Percentiles rank a stretch among this genome's conserved stretches.
These are phyloP conservation scores for Naegleria fowleri DNA, from an alignment of 208 protist genomes.

Conservation along the genomic window DNA sequence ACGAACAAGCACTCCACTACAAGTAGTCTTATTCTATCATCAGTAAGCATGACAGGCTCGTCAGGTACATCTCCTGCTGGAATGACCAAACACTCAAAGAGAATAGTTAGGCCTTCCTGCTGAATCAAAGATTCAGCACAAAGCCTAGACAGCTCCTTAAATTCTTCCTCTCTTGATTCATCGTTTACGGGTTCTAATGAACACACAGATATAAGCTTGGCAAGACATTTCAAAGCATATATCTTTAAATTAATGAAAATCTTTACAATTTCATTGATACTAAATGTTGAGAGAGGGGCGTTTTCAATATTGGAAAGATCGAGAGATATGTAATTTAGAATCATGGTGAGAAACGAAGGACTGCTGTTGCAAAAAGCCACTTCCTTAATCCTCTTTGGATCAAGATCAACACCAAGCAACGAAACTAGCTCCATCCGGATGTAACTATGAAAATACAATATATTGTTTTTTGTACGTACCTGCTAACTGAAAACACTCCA, in stretches of 20 bases:
- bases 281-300: neutral
- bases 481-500: slow-evolving; percentile 10
- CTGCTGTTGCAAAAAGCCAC: neutral
- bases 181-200: neutral
- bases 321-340: too few relatives aligned
- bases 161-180: neutral
- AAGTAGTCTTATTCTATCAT: neutral
- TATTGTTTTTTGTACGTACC: neutral
- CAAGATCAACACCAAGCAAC: neutral
- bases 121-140: neutral
- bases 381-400: neutral
- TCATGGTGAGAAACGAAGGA: neutral
- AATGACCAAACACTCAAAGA: neutral
- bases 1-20: neutral
- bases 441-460: too few relatives aligned
- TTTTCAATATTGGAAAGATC: neutral
- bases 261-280: neutral
- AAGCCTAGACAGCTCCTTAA: neutral
- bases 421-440: too few relatives aligned
- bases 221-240: neutral
- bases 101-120: neutral
- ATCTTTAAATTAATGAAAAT: slow-evolving; percentile 15
- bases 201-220: slow-evolving; percentile 3
- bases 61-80: neutral
- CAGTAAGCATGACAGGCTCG: neutral